Evolutionary conservation across 805 yeast genomes (phyloP), one percentile per base, ranked within the genome.

Genomic region (Barnettozyma botsteinii): DNA sequence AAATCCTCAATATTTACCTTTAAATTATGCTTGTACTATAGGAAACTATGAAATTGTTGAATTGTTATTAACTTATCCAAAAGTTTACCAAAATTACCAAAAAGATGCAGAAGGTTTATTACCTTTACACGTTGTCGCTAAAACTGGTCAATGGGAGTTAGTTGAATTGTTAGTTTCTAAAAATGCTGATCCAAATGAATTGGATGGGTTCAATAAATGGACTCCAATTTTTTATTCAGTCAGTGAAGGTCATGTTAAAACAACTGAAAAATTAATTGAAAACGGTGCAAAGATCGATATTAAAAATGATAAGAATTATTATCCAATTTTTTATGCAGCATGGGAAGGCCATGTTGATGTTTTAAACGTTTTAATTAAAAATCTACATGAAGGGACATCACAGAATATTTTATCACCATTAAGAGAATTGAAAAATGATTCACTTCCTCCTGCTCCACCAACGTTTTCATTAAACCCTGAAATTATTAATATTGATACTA

Each of bases 291-390:
- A 77, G 41, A 68, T 81, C 42, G 65, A 67, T 31, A 57, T 84
- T 17, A 68, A 76, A 13, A 98, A 93, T 61, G 93, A 83, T 45
- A 85, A 85, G 45, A 84, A 87, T 4, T 73, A 75, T 50, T 75
- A 81, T 38, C 96, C 96, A 0, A 55, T 89, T 33, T 91, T 84
- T 58, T 85, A 91, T 58, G 91, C 97, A 20, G 84, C 89, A 18
- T 85, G 95, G 77, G 97, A 89, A 59, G 98, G 98, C 19, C 91
- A 88, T 55, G 78, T 87, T 22, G 73, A 69, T n/a, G 91, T 87
- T 3, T 64, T 89, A 49, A 81, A 85, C 57, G 79, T 80, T 18
- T 66, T 91, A 33, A 67, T 80, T 15, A 69, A 68, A 22, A 56
- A 58, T 15, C 31, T 52, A 13, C 53, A 48, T 22, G 41, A 43